Base-by-base conservation (phyloP, 192 early-diverging fungal genomes). In the Endogone sp. region DNA sequence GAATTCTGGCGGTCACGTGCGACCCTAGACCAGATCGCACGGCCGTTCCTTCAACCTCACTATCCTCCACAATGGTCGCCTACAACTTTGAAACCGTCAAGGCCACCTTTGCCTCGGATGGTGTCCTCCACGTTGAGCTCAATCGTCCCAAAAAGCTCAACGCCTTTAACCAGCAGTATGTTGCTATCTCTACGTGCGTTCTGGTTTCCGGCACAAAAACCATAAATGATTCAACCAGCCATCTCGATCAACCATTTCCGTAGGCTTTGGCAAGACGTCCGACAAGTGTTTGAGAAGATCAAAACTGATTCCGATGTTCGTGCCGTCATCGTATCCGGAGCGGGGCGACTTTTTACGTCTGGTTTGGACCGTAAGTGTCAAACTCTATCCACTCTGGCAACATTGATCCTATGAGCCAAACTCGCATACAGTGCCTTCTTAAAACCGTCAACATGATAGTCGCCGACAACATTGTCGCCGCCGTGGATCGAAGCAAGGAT, bases 101-200 rank as follows among this genome's bases (percentile, higher is more conserved):
- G 55, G 87, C 87, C 29, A 68, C 72, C 32, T 79, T 89, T 66
- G 70, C 81, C n/a, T 30, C 79, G 3, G 82, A 85, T 16, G 79
- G 80, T 28, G 89, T 98, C 58, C 81, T 90, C 25, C 90, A 90
- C 64, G 93, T 98, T 20, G 83, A 92, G 63, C 81, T 98, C 64
- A 90, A 92, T 79, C 78, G 95, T 4, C 90, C 97, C 13, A 74
- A 86, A 72, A 86, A 92, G 64, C 81, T 94, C 29, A 98, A 98
- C 77, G 84, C 93, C 30, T 90, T 95, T 79, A 93, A 87, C 77
- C 68, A 69, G 54, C 70, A 73, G 86, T 89, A 70, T 21, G 78
- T 75, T 13, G 22, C 0, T 65, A 49, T 30, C 2, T 71, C 9
- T 20, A 69, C 13, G 72, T 71, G 58, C 64, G 72, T 32, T 56